Percentiles rank a stretch among this genome's conserved stretches.
phyloP scores from a whole-genome alignment of 2,329 filamentous ascomycete species.

The Rasamsonia emersonii region DNA sequence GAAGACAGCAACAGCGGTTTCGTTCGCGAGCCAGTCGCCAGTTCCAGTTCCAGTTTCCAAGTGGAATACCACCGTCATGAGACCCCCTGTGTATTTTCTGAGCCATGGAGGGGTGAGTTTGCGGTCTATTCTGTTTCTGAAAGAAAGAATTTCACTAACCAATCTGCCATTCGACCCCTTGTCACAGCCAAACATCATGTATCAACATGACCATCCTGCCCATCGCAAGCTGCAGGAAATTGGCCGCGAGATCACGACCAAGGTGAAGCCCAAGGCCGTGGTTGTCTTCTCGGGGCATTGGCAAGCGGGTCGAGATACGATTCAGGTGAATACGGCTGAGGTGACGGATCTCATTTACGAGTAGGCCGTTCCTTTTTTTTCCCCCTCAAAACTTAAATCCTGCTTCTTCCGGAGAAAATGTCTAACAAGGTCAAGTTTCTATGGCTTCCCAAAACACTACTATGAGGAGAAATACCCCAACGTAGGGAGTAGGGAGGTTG shows the following conservation, averaged over 20 bases:
- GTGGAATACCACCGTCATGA: too few relatives aligned
- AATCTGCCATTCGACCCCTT: too few relatives aligned
- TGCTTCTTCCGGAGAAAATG: too few relatives aligned
- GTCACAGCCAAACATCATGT: too few relatives aligned
- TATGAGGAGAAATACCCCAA: conserved; percentile 61
- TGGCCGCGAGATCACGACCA: conserved; percentile 60
- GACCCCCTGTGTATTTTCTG: too few relatives aligned
- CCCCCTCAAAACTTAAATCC: too few relatives aligned
- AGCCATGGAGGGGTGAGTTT: too few relatives aligned
- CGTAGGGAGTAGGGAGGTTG: conserved; percentile 52
- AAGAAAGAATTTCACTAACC: too few relatives aligned
- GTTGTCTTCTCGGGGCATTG: conserved; percentile 73
- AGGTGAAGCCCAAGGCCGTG: conserved; percentile 62
- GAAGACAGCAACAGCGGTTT: too few relatives aligned
- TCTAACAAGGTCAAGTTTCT: conserved; percentile 49
- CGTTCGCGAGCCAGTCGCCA: too few relatives aligned
- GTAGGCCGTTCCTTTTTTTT: conserved; percentile 33
- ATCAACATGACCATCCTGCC: conserved; percentile 62
- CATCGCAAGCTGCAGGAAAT: conserved; percentile 56
- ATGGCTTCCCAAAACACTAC: conserved; percentile 61
- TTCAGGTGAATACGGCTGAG: conserved; percentile 59
- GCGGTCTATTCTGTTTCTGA: too few relatives aligned
- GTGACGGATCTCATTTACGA: conserved; percentile 63
- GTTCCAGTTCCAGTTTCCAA: too few relatives aligned
- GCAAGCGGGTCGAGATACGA: conserved; percentile 49